Base-by-base conservation (phyloP, 225 moss, liverwort and hornwort species). In the Bryoerythrophyllum caledonicum region DNA sequence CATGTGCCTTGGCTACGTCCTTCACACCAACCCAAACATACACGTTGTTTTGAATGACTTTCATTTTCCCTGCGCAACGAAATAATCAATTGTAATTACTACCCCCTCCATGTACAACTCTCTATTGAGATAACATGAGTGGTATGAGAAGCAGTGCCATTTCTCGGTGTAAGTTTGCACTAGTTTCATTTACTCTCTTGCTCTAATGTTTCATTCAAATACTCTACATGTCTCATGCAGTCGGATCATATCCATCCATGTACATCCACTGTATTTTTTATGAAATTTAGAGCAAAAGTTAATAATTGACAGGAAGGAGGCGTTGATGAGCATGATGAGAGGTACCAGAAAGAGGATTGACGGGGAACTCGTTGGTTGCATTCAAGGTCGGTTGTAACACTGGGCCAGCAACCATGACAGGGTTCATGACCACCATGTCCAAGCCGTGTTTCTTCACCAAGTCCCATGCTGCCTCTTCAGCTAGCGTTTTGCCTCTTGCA, bases 381-480 rank as follows among this genome's bases (percentile, higher is more conserved):
- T 88, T 91, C 25, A 88, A 38, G 15, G 73, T 76, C n/a, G 70
- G 51, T 49, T 81, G 82, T 65, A 88, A 54, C 0, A 81, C 23
- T 40, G 80, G 73, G 41, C 87, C 87, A 27, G 61, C 1, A 19
- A 90, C 89, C 48, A 82, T 9, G 25, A 9, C 59, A 58, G 89
- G 82, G 67, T 86, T 86, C 8, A 90, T 76, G 12, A 73, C 78
- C 19, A 87, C 80, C 78, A 85, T 63, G 12, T 83, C 73, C 77
- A 90, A 79, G 2, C 83, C 67, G 44, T 83, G 82, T 44, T 76
- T 65, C 79, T 83, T 83, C 73, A 77, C 80, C 55, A 86, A 90
- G 34, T 87, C 74, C 89, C 89, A 90, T 1, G 89, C 86, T 48
- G 81, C 79, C 61, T 65, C 72, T 63, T 90, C 90, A 26, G 87